phyloP scores from a whole-genome alignment of 164 flowering plant species.

The Piper longum region DNA sequence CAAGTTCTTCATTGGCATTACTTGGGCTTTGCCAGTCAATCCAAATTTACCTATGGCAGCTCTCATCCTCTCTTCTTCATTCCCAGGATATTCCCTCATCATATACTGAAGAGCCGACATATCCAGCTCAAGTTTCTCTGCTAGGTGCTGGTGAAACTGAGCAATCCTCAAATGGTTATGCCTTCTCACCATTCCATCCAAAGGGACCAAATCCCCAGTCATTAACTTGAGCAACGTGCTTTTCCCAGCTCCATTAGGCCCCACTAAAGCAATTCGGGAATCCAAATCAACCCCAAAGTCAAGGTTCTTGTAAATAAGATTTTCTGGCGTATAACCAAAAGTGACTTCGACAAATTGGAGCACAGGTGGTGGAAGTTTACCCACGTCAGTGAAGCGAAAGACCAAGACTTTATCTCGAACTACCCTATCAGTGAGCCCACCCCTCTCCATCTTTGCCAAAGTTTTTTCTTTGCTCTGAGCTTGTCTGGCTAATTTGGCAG shows the following conservation, averaged over 20 bases:
- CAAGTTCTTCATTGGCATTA: conserved; percentile 87
- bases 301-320: conserved; percentile 71
- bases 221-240: conserved; percentile 91
- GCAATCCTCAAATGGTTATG: conserved; percentile 92
- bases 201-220: conserved; percentile 83
- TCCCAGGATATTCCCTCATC: conserved; percentile 80
- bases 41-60: conserved; percentile 86
- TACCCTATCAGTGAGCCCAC: conserved; percentile 88
- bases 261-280: conserved; percentile 84
- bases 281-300: conserved; percentile 96
- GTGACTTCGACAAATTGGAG: conserved; percentile 88
- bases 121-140: conserved; percentile 83
- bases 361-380: conserved; percentile 97
- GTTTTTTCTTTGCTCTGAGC: conserved; percentile 98
- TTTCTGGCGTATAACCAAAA: conserved; percentile 88
- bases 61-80: conserved; percentile 93
- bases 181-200: conserved; percentile 90
- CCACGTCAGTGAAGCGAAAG: conserved; percentile 84
- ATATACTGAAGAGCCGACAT: conserved; percentile 74
- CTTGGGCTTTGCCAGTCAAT: conserved; percentile 79
- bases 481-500: conserved; percentile 93
- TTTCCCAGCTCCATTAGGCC: conserved; percentile 98
- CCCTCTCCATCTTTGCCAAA: conserved; percentile 92
- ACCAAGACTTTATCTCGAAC: conserved; percentile 55
- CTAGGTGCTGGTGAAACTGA: conserved; percentile 87